A percentile compares a stretch with the other conserved stretches of the same genome.
phyloP scores from a whole-genome alignment of 176 grass and related monocot genomes.

The Oryza rufipogon region DNA sequence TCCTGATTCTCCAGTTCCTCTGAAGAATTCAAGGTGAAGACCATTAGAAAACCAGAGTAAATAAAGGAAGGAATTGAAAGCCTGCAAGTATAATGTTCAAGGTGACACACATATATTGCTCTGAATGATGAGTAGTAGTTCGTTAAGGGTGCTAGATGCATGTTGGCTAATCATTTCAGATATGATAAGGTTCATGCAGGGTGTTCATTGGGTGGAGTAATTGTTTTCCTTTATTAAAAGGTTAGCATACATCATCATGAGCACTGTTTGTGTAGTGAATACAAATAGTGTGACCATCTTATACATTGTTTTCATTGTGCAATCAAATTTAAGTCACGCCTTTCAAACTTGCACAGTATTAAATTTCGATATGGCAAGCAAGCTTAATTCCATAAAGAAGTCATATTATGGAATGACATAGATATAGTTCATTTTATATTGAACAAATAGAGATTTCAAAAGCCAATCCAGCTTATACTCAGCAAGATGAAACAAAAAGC shows the following conservation, averaged over 20 bases:
- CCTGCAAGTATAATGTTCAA: slow-evolving; percentile 22
- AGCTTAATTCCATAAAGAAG: not conserved
- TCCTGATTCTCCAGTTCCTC: slow-evolving; percentile 52
- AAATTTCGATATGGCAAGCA: too few relatives aligned
- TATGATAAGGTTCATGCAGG: slow-evolving; percentile 34
- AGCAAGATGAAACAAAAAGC: not conserved
- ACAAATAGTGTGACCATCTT: slow-evolving; percentile 14
- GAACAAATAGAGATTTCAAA: not conserved
- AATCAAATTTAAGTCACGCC: not conserved
- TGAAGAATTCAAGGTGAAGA: slow-evolving; percentile 36
- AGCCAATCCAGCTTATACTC: not conserved
- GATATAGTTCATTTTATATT: not conserved
- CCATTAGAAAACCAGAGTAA: slow-evolving; percentile 5
- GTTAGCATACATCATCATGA: slow-evolving; percentile 18
- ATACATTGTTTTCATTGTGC: slow-evolving; percentile 4
- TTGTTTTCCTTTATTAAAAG: not conserved
- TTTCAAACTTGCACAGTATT: not conserved
- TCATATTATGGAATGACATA: slow-evolving; percentile 3
- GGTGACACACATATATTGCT: slow-evolving; percentile 8
- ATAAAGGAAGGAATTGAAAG: not conserved
- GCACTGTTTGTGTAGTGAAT: slow-evolving; percentile 10
- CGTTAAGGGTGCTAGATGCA: slow-evolving; percentile 12
- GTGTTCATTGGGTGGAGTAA: not conserved
- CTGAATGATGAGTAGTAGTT: slow-evolving; percentile 10
- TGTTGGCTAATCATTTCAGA: slow-evolving; percentile 27